phyloP scores from a whole-genome alignment of 345 rosid genomes.

The Jatropha curcas region DNA sequence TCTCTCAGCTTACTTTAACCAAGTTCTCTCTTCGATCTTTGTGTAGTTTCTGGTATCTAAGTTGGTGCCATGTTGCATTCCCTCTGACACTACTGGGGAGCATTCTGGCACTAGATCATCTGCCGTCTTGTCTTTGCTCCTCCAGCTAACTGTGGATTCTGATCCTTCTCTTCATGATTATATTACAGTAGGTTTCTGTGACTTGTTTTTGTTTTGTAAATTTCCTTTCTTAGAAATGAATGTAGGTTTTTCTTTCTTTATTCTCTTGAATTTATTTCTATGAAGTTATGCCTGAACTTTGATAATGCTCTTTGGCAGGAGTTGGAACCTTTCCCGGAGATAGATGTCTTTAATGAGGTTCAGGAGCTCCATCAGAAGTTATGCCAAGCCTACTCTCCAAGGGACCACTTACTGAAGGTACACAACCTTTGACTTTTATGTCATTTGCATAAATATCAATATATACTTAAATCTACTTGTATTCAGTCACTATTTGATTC shows the following conservation, averaged over 20 bases:
- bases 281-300: slow-evolving; percentile 7
- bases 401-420: slow-evolving; percentile 84
- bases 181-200: slow-evolving; percentile 55
- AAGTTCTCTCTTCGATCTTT: slow-evolving; percentile 10
- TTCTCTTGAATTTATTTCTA: slow-evolving; percentile 7
- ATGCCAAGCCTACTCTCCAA: slow-evolving; percentile 64
- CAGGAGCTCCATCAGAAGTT: slow-evolving; percentile 58
- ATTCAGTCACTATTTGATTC: not conserved
- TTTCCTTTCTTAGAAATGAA: not conserved
- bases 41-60: slow-evolving; percentile 88
- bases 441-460: not conserved
- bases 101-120: slow-evolving; percentile 51
- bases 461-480: not conserved
- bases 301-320: slow-evolving; percentile 49
- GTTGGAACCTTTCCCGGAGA: slow-evolving; percentile 80
- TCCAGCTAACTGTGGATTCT: slow-evolving; percentile 57
- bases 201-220: slow-evolving; percentile 17
- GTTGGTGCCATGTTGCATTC: slow-evolving; percentile 78
- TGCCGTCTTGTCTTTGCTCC: slow-evolving; percentile 60
- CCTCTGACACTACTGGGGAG: slow-evolving; percentile 44
- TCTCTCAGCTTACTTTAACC: not conserved
- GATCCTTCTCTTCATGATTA: slow-evolving; percentile 69
- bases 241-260: not conserved
- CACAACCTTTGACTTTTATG: slow-evolving; percentile 10
- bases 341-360: slow-evolving; percentile 55